Evolutionary conservation across 768 basidiomycete species (phyloP).

Genomic region (Gymnopilus dilepis): DNA sequence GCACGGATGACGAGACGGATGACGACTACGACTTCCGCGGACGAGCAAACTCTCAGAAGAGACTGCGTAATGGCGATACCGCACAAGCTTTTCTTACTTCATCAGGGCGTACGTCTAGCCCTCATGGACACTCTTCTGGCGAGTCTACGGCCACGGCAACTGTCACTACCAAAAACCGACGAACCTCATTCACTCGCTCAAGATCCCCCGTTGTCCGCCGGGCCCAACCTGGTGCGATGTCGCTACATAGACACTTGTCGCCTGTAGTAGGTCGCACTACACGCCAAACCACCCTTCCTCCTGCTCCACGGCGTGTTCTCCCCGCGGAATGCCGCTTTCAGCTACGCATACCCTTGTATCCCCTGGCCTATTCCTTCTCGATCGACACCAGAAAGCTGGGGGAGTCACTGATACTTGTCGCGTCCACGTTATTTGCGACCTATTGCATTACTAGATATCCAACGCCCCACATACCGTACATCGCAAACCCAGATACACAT

Average conservation of each 20-base stretch:
- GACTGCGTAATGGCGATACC: conserved; percentile 25
- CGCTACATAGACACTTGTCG: conserved; percentile 42
- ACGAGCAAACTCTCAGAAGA: conserved; percentile 36
- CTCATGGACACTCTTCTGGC: conserved; percentile 43
- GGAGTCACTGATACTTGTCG: conserved; percentile 70
- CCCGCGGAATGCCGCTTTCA: conserved; percentile 53
- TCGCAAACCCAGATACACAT: conserved; percentile 34
- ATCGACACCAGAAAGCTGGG: conserved; percentile 66
- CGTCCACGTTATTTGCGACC: conserved; percentile 62
- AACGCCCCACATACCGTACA: conserved; percentile 31
- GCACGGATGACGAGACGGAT: conserved; percentile 64
- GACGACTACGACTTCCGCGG: conserved; percentile 49
- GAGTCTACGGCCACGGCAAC: conserved; percentile 45
- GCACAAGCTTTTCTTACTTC: conserved; percentile 28
- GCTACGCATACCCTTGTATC: conserved; percentile 48
- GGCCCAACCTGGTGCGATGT: conserved; percentile 38
- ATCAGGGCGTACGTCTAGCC: conserved; percentile 36
- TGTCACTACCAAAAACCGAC: conserved; percentile 33
- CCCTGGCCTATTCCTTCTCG: conserved; percentile 50
- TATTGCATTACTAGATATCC: conserved; percentile 48
- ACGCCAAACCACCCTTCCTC: conserved; percentile 42
- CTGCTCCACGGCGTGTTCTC: conserved; percentile 40
- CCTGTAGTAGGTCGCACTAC: conserved; percentile 48
- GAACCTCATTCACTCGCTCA: conserved; percentile 70
- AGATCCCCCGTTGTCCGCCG: conserved; percentile 62